Evolutionary conservation across 139 green algal species (phyloP), one percentile per base, ranked within the genome.

Genomic region (Desmodesmus armatus): DNA sequence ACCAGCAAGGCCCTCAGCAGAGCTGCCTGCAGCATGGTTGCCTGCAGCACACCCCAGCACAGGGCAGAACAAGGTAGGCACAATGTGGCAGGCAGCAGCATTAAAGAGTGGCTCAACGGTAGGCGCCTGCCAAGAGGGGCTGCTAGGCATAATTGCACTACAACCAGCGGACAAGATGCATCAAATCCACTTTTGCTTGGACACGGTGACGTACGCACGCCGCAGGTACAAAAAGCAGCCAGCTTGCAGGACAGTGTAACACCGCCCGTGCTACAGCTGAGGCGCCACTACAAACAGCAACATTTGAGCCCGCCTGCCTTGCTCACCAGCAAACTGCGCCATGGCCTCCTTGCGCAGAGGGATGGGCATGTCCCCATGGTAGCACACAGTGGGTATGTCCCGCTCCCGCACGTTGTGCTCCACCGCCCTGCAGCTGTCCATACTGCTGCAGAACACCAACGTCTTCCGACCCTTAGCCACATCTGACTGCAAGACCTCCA

Each of bases 381-480:
- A 99, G 88, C 94, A 98, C 63, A 97, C 88, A 0, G 93, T 96
- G 5, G 66, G 65, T 40, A 98, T 39, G 40, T 86, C 93, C 2
- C 74, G 51, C 85, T 99, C 97, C 0, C 40, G 23, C 41, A 96
- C 90, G 73, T 85, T 84, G 89, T 99, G 94, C 89, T 99, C 96
- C 41, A 96, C 94, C 2, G 96, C 96, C 19, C 95, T 83, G 87
- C 93, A 98, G 88, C 86, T 94, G 92, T 96, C 91, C 47, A 98
- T 49, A 4, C 95, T 99, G 94, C 98, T 99, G 93, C 94, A 98
- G 89, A 99, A 99, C 33, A 99, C 91, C 89, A 99, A 85, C 72
- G 89, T 69, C 69, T 88, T 88, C 41, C 81, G 74, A 15, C 53
- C 5, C 39, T 55, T 55, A 3, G 44, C n/a, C 39, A 71, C 37